A percentile compares a stretch with the other conserved stretches of the same genome.
These are phyloP conservation scores for Platanthera zijinensis DNA, from an alignment of 106 monocot genomes.

Conservation along the genomic window DNA sequence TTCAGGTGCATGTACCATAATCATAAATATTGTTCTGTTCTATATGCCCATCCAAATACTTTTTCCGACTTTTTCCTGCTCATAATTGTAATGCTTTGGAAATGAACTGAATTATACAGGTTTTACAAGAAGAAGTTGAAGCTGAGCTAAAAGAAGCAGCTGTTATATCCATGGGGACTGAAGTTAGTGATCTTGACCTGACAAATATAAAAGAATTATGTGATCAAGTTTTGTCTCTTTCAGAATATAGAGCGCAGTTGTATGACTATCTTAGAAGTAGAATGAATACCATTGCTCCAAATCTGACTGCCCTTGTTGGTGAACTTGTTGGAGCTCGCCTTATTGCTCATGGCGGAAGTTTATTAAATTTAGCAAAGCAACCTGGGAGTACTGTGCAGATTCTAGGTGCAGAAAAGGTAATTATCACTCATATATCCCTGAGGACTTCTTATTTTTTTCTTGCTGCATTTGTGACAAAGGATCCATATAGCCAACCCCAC, in stretches of 20 bases:
- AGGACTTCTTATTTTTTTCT: background rate
- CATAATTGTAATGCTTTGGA: background rate
- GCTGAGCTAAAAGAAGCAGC: slow-evolving; percentile 74
- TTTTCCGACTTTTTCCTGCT: background rate
- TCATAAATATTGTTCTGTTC: background rate
- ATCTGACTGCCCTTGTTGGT: slow-evolving; percentile 89
- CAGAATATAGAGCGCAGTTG: slow-evolving; percentile 78
- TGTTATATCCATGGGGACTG: slow-evolving; percentile 91
- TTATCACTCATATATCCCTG: background rate
- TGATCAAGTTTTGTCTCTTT: slow-evolving; percentile 87
- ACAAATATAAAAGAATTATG: slow-evolving; percentile 68
- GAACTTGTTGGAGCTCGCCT: slow-evolving; percentile 97
- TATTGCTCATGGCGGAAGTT: slow-evolving; percentile 95
- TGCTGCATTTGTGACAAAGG: background rate
- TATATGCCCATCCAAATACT: background rate
- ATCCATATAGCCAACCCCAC: too few species aligned
- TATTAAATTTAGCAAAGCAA: slow-evolving; percentile 89
- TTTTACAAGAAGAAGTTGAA: slow-evolving; percentile 71
- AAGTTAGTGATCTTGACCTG: slow-evolving; percentile 80
- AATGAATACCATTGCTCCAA: slow-evolving; percentile 95
- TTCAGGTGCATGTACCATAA: background rate
- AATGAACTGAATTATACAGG: slow-evolving; percentile 18
- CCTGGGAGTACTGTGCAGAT: slow-evolving; percentile 98
- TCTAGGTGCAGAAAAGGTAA: slow-evolving; percentile 98
- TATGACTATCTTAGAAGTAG: slow-evolving; percentile 80